These are phyloP conservation scores for Ophiosphaerella herpotricha DNA, from an alignment of 2,329 filamentous ascomycete genomes.

Conservation along the genomic window DNA sequence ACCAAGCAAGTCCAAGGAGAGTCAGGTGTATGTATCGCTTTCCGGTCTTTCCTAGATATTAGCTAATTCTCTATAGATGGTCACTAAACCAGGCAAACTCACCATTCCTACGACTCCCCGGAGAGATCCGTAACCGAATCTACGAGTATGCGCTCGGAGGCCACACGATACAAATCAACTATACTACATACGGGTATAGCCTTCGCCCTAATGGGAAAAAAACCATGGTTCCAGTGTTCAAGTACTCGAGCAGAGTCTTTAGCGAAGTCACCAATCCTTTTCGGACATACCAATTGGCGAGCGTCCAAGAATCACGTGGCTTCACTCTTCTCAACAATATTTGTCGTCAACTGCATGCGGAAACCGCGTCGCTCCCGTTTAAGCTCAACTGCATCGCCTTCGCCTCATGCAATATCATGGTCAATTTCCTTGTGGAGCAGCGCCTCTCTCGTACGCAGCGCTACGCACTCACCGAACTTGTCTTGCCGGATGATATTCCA, in stretches of 20 bases:
- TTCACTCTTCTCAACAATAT: slow-evolving; percentile 31
- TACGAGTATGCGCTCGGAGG: slow-evolving; percentile 28
- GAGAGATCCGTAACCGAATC: slow-evolving; percentile 25
- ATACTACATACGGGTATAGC: slow-evolving; percentile 21
- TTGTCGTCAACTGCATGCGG: slow-evolving; percentile 36
- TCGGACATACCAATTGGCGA: not conserved
- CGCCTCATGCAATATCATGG: slow-evolving; percentile 23
- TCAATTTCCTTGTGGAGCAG: slow-evolving; percentile 34
- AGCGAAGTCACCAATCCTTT: slow-evolving; percentile 17
- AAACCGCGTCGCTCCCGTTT: slow-evolving; percentile 34
- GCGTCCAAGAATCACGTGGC: slow-evolving; percentile 4
- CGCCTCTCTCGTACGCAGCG: slow-evolving; percentile 26
- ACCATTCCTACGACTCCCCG: slow-evolving; percentile 29
- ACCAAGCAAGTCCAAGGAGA: slow-evolving; percentile 14
- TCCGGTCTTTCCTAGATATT: not conserved
- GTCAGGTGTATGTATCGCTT: slow-evolving; percentile 17
- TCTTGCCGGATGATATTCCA: slow-evolving; percentile 21
- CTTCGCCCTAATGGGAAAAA: not conserved
- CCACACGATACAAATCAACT: slow-evolving; percentile 31
- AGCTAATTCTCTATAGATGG: slow-evolving; percentile 20
- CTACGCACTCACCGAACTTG: slow-evolving; percentile 23
- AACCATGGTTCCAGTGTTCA: slow-evolving; percentile 20
- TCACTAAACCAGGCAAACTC: slow-evolving; percentile 27
- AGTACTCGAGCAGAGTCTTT: slow-evolving; percentile 25
- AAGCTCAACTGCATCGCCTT: slow-evolving; percentile 31